Base-by-base conservation (phyloP, 2,329 filamentous ascomycete genomes). In the Nannizziopsis barbatae region DNA sequence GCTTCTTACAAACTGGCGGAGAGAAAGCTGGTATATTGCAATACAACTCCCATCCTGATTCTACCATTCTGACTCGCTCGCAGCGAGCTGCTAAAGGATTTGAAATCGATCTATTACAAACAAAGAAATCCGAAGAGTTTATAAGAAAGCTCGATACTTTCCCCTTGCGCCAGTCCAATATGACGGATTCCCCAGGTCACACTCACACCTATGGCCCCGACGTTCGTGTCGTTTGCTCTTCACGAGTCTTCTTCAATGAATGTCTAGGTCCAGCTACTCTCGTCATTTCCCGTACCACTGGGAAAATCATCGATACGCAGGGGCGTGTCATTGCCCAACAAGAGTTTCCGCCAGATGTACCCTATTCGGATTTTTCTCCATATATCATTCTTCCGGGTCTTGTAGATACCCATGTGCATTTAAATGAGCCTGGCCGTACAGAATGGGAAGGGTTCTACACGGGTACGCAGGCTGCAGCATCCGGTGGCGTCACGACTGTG, bases 391-490 rank as follows among this genome's bases (percentile, higher is more conserved):
- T 96, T 31, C 92, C 92, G 0, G 92, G 92, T 15, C 74, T 98
- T 27, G 90, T 98, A 14, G 92, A 98, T 65, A 90, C 92, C 32
- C 92, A 98, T 65, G 92, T 98, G 33, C 92, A 98, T 70, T 79
- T 96, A 58, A 96, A 96, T 62, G 92, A 98, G 70, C 92, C 92
- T 0, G 92, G 92, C 37, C 79, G 92, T 50, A 95, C 90, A 45
- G 90, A 95, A 76, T 96, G 92, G 92, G 92, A 98, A 64, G 92
- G 92, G 9, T 98, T 98, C 73, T 85, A 83, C 72, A 95, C 89
- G 0, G 92, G 92, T 42, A 96, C 92, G 18, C 79, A 86, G 58
- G 92, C 92, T 31, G 92, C 92, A 3, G 92, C 92, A 9, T 93
- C 90, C 58, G 92, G 92, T 36, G 92, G 92, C 58, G 92, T 96